Evolutionary conservation across 2,329 filamentous ascomycete species (phyloP), one percentile per base, ranked within the genome.

Genomic region (Cercospora sp.): DNA sequence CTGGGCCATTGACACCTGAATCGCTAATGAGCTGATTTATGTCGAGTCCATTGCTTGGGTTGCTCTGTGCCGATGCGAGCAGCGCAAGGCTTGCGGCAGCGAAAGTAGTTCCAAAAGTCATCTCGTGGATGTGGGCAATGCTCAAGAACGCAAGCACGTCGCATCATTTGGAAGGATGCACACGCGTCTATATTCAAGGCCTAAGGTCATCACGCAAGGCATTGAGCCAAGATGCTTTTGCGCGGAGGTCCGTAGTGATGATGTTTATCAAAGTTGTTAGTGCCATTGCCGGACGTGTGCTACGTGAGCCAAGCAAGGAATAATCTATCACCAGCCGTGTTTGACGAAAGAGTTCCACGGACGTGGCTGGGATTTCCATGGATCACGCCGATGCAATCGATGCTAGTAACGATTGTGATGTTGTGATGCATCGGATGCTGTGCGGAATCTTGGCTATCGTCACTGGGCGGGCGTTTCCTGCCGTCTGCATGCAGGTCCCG

Each of bases 1-100:
- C 68, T 12, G 83, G 82, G 1, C 83, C 84, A 18, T 77, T 75
- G 26, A 67, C 66, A 48, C 67, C 69, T 33, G 65, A 65, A 70
- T 83, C 81, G 20, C 33, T 39, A 2, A 64, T 20, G 53, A 64
- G 62, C 13, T 42, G 36, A n/a, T 26, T 36, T 3, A 45, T 28
- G 53, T 64, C 62, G 10, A 64, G 62, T 45, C 62, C 62, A 9
- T 64, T 42, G n/a, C 51, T 20, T 45, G 51, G 45, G 53, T 58
- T 58, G 23, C 5, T 64, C 10, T 57, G 33, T 20, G 62, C 53
- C n/a, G 33, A 31, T 28, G 62, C 53, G n/a, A 59, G 33, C 18
- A 64, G 62, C 7, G 33, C 33, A 18, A 57, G 42, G 51, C 31
- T 36, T 16, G 33, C 39, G 8, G 36, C 62, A 20, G 62, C 23